phyloP scores from a whole-genome alignment of 1,139 yeast species.

The Arxiozyma heterogenica region DNA sequence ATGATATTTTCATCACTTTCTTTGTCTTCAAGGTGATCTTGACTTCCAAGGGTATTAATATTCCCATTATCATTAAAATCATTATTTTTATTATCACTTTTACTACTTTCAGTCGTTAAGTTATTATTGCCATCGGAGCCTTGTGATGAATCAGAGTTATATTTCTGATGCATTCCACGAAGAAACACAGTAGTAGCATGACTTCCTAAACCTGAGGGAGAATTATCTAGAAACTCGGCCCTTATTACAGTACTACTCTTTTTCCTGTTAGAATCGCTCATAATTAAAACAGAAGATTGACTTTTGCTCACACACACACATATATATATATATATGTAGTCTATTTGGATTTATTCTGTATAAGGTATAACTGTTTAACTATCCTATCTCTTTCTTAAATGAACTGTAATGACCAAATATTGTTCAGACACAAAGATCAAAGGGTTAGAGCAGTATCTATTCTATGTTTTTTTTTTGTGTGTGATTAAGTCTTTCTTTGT shows the following conservation, averaged over 20 bases:
- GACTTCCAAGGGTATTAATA: background rate
- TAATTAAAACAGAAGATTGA: background rate
- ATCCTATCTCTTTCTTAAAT: no score
- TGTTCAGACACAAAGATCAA: no score
- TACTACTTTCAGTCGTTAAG: background rate
- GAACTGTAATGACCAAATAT: no score
- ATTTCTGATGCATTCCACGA: conserved; percentile 14
- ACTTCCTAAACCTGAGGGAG: conserved; percentile 24
- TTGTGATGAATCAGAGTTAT: background rate
- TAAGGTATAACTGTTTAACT: no score
- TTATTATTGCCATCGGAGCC: conserved; percentile 6
- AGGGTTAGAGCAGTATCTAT: no score
- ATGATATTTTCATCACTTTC: background rate
- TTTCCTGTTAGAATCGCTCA: background rate
- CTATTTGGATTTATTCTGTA: no score
- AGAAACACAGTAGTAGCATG: conserved; percentile 22
- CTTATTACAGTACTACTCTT: conserved; percentile 17
- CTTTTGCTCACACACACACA: no score
- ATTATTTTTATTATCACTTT: background rate
- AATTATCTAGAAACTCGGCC: conserved; percentile 26
- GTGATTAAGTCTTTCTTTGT: no score
- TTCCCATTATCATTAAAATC: conserved; percentile 2
- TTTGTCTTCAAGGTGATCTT: background rate
- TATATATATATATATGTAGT: no score
- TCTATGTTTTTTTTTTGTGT: no score